Evolutionary conservation across 2,329 filamentous ascomycete genomes (phyloP).

Genomic region (Hirsutella thompsonii): DNA sequence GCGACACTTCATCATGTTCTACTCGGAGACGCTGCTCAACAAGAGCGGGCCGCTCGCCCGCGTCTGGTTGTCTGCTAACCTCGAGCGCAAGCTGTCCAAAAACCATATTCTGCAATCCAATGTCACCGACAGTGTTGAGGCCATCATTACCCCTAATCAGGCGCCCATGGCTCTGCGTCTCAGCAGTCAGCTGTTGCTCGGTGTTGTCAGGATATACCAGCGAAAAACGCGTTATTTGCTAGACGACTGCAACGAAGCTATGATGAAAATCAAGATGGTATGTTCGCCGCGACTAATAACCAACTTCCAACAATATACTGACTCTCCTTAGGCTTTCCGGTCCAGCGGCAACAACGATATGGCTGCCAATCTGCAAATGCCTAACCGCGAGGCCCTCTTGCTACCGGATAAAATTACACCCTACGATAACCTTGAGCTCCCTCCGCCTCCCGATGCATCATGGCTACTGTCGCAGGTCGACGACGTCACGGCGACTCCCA

Average conservation of each 20-base stretch:
- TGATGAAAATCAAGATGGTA: slow-evolving; percentile 99
- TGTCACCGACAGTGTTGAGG: slow-evolving; percentile 86
- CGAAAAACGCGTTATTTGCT: slow-evolving; percentile 91
- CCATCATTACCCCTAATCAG: slow-evolving; percentile 85
- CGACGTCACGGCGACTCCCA: slow-evolving; percentile 38
- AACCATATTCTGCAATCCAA: slow-evolving; percentile 91
- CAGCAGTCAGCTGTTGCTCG: slow-evolving; percentile 85
- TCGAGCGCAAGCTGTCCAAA: slow-evolving; percentile 97
- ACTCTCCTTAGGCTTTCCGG: slow-evolving; percentile 64
- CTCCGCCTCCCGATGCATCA: slow-evolving; percentile 80
- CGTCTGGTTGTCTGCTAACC: slow-evolving; percentile 95
- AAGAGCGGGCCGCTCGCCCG: slow-evolving; percentile 95
- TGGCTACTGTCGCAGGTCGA: slow-evolving; percentile 69
- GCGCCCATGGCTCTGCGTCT: slow-evolving; percentile 90
- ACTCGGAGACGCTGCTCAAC: slow-evolving; percentile 87
- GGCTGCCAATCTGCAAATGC: slow-evolving; percentile 66
- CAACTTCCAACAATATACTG: slow-evolving; percentile 8
- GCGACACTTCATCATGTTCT: slow-evolving; percentile 63
- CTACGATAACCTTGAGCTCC: slow-evolving; percentile 62
- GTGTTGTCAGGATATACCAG: slow-evolving; percentile 95
- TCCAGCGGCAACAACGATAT: slow-evolving; percentile 92
- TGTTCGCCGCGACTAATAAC: slow-evolving; percentile 8
- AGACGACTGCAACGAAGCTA: slow-evolving; percentile 93
- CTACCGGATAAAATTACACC: slow-evolving; percentile 89
- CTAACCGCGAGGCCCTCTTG: slow-evolving; percentile 75